Conservation (phyloP, 129 eudicot species). For the Apium graveolens region DNA sequence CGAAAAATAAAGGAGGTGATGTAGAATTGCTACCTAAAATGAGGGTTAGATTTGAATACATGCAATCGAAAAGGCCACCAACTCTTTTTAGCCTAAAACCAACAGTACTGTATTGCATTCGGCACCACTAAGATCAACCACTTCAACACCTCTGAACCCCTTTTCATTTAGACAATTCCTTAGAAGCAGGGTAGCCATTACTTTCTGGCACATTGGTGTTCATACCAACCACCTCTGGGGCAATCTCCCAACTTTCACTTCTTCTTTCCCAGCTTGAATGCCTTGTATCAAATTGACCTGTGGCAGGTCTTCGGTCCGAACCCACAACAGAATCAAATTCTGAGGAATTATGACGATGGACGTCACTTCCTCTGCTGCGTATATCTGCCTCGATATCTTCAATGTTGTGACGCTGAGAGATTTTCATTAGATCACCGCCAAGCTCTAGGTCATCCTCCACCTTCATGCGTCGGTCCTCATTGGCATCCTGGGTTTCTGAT, state of each 20-base stretch:
- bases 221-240: slow-evolving; percentile 25
- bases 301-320: slow-evolving; percentile 35
- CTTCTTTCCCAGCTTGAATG: slow-evolving; percentile 45
- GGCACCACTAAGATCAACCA: neutral
- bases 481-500: slow-evolving; percentile 19
- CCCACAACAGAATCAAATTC: slow-evolving; percentile 42
- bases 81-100: neutral
- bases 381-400: slow-evolving; percentile 53
- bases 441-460: slow-evolving; percentile 50
- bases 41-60: slow-evolving; percentile 14
- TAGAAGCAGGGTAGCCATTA: slow-evolving; percentile 26
- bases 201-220: slow-evolving; percentile 25
- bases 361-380: slow-evolving; percentile 55
- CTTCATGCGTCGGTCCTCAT: slow-evolving; percentile 39
- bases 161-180: slow-evolving; percentile 24
- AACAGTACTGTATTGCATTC: neutral
- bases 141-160: neutral
- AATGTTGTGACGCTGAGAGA: slow-evolving; percentile 53
- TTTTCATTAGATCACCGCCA: slow-evolving; percentile 53
- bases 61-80: neutral
- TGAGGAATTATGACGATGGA: slow-evolving; percentile 30
- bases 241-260: slow-evolving; percentile 50
- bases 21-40: slow-evolving; percentile 9
- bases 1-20: neutral
- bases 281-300: slow-evolving; percentile 26